These are phyloP conservation scores for Musa troglodytarum DNA, from an alignment of 176 grass and related monocot species.

Conservation along the genomic window DNA sequence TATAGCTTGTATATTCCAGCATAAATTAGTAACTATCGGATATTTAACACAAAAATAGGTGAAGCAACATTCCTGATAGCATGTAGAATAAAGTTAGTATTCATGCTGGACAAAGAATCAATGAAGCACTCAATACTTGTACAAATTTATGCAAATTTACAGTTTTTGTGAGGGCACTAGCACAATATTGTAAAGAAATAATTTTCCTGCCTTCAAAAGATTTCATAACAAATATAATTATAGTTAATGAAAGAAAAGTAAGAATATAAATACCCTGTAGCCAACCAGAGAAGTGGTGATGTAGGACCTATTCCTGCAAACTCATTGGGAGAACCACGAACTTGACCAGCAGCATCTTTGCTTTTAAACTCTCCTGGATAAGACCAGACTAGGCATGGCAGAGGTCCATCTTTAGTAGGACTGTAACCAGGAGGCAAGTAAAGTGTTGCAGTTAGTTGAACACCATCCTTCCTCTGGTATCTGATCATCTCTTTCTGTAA, in stretches of 20 bases:
- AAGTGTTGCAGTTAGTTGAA: slow-evolving; percentile 90
- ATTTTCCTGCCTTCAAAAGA: slow-evolving; percentile 4
- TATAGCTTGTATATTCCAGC: no score
- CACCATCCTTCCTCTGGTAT: slow-evolving; percentile 88
- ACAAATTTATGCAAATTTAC: not conserved
- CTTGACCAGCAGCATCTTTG: slow-evolving; percentile 98
- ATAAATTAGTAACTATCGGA: no score
- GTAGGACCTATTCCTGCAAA: slow-evolving; percentile 79
- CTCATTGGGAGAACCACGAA: slow-evolving; percentile 92
- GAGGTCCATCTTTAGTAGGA: slow-evolving; percentile 68
- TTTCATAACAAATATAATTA: slow-evolving; percentile 5
- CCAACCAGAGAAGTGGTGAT: slow-evolving; percentile 96
- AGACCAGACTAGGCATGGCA: slow-evolving; percentile 95
- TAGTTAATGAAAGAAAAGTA: slow-evolving; percentile 24
- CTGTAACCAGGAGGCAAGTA: slow-evolving; percentile 88
- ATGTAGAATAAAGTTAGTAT: no score
- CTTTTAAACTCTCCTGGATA: slow-evolving; percentile 99
- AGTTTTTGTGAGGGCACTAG: slow-evolving; percentile 8
- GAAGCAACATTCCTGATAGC: no score
- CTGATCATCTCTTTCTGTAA: slow-evolving; percentile 95
- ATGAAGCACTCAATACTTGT: no score
- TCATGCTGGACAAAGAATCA: no score
- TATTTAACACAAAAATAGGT: no score
- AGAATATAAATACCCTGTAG: slow-evolving; percentile 63
- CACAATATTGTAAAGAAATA: slow-evolving; percentile 7